These are phyloP conservation scores for Suillus cothurnatus DNA, from an alignment of 768 basidiomycete genomes.

Conservation along the genomic window DNA sequence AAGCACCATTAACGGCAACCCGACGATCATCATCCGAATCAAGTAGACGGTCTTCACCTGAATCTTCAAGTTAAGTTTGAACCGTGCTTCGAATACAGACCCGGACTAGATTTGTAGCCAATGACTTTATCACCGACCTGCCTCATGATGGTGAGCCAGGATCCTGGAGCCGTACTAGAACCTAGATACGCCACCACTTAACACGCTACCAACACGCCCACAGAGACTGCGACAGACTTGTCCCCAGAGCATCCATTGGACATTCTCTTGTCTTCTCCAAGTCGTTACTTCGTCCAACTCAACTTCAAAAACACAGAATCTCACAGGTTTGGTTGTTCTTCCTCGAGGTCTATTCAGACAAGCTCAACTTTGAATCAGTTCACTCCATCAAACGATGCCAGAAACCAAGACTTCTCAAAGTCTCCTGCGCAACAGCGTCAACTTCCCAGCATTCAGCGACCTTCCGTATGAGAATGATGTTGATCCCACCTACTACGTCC, in stretches of 20 bases:
- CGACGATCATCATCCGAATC: no score
- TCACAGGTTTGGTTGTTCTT: neutral
- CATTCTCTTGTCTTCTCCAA: neutral
- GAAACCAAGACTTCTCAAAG: neutral
- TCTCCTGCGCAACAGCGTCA: constrained; percentile 13
- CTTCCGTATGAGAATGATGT: constrained; percentile 28
- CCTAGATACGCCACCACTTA: neutral
- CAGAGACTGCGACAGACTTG: neutral
- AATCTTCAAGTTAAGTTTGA: neutral
- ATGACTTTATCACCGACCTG: neutral
- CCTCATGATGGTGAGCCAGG: neutral
- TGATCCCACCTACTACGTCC: constrained; percentile 9
- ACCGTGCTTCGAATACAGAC: neutral
- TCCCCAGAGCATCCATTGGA: neutral
- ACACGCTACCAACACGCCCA: neutral
- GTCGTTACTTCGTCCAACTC: neutral
- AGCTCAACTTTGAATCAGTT: neutral
- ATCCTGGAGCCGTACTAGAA: neutral
- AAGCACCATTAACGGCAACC: neutral
- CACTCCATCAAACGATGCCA: neutral
- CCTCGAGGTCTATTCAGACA: neutral
- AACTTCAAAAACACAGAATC: neutral
- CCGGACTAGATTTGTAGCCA: neutral
- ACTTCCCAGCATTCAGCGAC: constrained; percentile 28
- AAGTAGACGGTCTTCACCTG: neutral